These are phyloP conservation scores for Lactifluus hygrophoroides DNA, from an alignment of 768 basidiomycete species.

Conservation along the genomic window DNA sequence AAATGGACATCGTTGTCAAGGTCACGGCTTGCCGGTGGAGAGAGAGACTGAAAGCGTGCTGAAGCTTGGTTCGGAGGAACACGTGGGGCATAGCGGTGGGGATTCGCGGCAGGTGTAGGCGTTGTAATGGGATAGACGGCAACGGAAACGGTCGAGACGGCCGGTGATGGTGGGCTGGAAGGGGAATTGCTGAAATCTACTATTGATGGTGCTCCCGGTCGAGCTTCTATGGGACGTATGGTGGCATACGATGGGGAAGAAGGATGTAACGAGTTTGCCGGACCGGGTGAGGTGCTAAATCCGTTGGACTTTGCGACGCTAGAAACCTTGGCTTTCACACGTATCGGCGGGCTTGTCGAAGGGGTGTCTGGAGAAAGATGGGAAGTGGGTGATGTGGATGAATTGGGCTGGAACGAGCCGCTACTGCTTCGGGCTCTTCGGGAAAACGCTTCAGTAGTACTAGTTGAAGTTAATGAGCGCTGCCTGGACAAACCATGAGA, in stretches of 20 bases:
- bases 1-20: conserved; percentile 28
- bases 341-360: conserved; percentile 20
- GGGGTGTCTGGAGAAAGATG: conserved; percentile 18
- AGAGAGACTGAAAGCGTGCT: conserved; percentile 17
- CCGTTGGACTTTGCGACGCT: conserved; percentile 33
- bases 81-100: conserved; percentile 34
- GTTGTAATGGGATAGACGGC: conserved; percentile 47
- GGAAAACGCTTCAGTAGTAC: conserved; percentile 17
- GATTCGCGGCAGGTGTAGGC: conserved; percentile 46
- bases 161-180: conserved; percentile 17
- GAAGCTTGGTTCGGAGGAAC: conserved; percentile 8
- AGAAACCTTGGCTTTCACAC: conserved; percentile 58
- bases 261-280: background rate
- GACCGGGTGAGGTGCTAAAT: conserved; percentile 5
- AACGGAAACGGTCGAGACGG: conserved; percentile 8
- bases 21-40: conserved; percentile 22
- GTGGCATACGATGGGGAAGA: conserved; percentile 17
- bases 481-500: conserved; percentile 23
- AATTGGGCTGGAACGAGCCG: conserved; percentile 23
- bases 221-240: conserved; percentile 13
- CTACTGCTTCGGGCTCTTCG: conserved; percentile 22
- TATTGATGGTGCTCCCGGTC: conserved; percentile 27
- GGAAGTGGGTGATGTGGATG: conserved; percentile 19
- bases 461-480: conserved; percentile 26
- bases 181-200: conserved; percentile 25